phyloP scores from a whole-genome alignment of 805 yeast genomes.

The Pichia eremophila region DNA sequence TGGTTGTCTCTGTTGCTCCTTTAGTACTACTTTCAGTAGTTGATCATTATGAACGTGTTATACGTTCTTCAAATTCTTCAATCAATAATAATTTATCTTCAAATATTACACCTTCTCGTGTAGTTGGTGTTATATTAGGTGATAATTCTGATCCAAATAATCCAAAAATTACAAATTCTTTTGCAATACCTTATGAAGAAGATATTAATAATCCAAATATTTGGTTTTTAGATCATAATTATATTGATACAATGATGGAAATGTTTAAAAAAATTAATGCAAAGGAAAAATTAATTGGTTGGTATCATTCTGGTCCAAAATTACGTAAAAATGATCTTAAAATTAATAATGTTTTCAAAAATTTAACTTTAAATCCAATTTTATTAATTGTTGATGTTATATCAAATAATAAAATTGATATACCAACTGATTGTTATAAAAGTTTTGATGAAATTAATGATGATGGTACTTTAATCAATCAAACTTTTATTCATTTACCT shows the following conservation, averaged over 20 bases:
- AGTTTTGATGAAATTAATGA: slow-evolving; percentile 94
- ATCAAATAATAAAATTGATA: slow-evolving; percentile 67
- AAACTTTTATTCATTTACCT: slow-evolving; percentile 89
- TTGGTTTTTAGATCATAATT: slow-evolving; percentile 96
- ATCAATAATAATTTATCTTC: slow-evolving; percentile 28
- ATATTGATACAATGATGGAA: slow-evolving; percentile 90
- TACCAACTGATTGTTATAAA: slow-evolving; percentile 91
- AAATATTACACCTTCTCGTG: slow-evolving; percentile 48
- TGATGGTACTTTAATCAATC: slow-evolving; percentile 88
- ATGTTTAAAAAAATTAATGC: slow-evolving; percentile 98
- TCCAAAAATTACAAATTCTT: slow-evolving; percentile 79
- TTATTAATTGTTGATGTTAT: slow-evolving; percentile 86
- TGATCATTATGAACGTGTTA: slow-evolving; percentile 87
- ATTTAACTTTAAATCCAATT: slow-evolving; percentile 72
- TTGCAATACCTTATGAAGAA: slow-evolving; percentile 97
- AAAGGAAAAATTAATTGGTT: slow-evolving; percentile 91
- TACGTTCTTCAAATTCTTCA: slow-evolving; percentile 34
- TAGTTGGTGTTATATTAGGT: slow-evolving; percentile 90
- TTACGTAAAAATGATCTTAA: slow-evolving; percentile 79
- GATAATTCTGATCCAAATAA: slow-evolving; percentile 40
- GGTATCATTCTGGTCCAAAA: slow-evolving; percentile 98
- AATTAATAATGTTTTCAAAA: slow-evolving; percentile 83
- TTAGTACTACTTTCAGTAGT: slow-evolving; percentile 87
- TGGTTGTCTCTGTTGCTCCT: slow-evolving; percentile 87
- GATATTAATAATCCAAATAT: slow-evolving; percentile 86